Evolutionary conservation across 176 grass and related monocot genomes (phyloP).

Genomic region (Guadua angustifolia): DNA sequence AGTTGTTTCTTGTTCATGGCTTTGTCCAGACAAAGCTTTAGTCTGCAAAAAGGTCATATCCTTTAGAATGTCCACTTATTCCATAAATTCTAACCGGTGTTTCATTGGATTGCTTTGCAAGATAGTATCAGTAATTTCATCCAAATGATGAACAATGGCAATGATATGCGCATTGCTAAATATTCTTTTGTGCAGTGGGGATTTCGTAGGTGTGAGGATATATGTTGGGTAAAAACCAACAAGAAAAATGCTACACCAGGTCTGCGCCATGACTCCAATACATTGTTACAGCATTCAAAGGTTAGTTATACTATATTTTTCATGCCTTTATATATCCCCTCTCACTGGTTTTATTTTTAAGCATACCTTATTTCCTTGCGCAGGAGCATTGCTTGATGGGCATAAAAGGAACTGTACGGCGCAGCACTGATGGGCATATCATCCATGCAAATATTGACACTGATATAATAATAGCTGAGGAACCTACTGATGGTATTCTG

Average conservation of each 20-base stretch:
- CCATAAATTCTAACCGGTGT: neutral
- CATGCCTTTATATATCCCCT: neutral
- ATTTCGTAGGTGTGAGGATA: slow-evolving; percentile 94
- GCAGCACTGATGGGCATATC: slow-evolving; percentile 79
- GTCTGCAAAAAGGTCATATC: neutral
- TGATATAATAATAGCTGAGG: slow-evolving; percentile 73
- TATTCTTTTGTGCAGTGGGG: slow-evolving; percentile 67
- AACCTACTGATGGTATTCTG: slow-evolving; percentile 61
- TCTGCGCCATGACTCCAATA: slow-evolving; percentile 84
- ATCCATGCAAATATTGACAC: slow-evolving; percentile 86
- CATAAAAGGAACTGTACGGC: slow-evolving; percentile 76
- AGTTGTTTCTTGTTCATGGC: neutral
- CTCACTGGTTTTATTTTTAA: slow-evolving; percentile 24
- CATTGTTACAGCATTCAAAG: slow-evolving; percentile 87
- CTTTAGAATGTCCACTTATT: neutral
- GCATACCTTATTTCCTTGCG: neutral
- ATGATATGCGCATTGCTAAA: neutral
- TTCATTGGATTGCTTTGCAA: neutral
- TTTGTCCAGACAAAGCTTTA: neutral
- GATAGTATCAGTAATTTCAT: neutral
- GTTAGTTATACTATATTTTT: slow-evolving; percentile 30
- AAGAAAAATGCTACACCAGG: slow-evolving; percentile 81
- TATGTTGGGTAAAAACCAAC: slow-evolving; percentile 96
- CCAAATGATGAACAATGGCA: neutral
- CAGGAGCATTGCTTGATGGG: slow-evolving; percentile 89